Evolutionary conservation across 2,329 filamentous ascomycete genomes (phyloP).

Genomic region (Dichotomopilus funicola): DNA sequence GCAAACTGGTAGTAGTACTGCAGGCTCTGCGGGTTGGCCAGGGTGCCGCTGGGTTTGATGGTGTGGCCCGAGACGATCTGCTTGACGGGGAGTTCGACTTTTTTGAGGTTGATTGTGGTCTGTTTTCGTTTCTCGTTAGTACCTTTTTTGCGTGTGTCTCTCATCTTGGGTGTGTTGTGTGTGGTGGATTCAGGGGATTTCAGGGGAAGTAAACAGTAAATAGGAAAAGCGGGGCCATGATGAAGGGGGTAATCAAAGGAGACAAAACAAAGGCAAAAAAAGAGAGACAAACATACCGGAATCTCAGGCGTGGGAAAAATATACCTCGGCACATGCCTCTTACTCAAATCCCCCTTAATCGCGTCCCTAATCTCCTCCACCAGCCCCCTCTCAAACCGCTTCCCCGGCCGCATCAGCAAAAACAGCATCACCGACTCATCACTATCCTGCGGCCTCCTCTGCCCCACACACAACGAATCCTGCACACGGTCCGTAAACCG

Average conservation of each 20-base stretch:
- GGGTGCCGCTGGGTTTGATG: constrained; percentile 68
- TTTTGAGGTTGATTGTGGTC: constrained; percentile 79
- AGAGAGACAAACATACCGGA: constrained; percentile 49
- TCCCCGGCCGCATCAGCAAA: constrained; percentile 50
- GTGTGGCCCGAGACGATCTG: constrained; percentile 71
- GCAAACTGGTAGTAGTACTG: constrained; percentile 76
- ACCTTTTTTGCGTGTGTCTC: not conserved
- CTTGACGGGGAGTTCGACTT: constrained; percentile 79
- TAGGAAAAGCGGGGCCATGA: not conserved
- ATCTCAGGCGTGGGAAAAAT: constrained; percentile 77
- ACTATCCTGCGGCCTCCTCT: constrained; percentile 53
- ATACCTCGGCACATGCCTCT: constrained; percentile 70
- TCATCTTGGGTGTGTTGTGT: too few species aligned
- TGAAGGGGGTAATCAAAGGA: not conserved
- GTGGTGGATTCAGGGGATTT: too few species aligned
- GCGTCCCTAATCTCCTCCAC: constrained; percentile 54
- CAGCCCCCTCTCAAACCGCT: constrained; percentile 47
- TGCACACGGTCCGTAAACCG: constrained; percentile 56
- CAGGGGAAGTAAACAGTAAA: not conserved
- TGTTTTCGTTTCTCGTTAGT: constrained; percentile 36
- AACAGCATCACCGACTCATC: constrained; percentile 53
- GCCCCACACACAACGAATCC: constrained; percentile 76
- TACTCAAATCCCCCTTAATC: constrained; percentile 60
- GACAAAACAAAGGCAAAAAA: not conserved
- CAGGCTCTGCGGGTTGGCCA: constrained; percentile 69